Percentiles rank a stretch among this genome's conserved stretches.
Conservation (phyloP, 768 basidiomycete species). For the Fomitopsis serialis region DNA sequence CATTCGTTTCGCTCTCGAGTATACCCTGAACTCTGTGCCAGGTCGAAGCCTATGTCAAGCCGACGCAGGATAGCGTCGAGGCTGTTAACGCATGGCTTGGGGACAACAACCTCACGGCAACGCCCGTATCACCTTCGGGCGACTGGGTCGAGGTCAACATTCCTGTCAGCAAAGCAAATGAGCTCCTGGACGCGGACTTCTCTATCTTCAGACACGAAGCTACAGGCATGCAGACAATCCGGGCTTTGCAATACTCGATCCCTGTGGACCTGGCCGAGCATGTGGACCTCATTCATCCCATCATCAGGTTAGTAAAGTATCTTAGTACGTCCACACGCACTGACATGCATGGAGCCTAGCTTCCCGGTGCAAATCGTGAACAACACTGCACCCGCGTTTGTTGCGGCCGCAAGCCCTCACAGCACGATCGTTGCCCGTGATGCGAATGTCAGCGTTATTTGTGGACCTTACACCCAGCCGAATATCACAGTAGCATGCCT, state of each 20-base stretch:
- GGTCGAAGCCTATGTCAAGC: constrained; percentile 22
- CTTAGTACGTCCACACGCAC: background rate
- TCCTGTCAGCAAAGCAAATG: constrained; percentile 28
- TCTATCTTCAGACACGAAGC: too few relatives aligned
- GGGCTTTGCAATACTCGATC: too few relatives aligned
- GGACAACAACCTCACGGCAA: constrained; percentile 21
- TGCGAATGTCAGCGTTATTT: constrained; percentile 16
- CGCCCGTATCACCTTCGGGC: constrained; percentile 18
- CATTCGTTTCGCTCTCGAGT: background rate
- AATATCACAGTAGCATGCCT: constrained; percentile 18
- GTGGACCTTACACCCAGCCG: constrained; percentile 3
- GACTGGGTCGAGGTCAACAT: constrained; percentile 30
- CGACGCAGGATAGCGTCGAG: constrained; percentile 16
- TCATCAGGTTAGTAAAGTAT: constrained; percentile 16
- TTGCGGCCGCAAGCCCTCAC: background rate
- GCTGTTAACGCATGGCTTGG: constrained; percentile 24
- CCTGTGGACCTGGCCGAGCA: constrained; percentile 24
- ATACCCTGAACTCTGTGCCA: constrained; percentile 3
- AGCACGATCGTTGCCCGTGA: background rate
- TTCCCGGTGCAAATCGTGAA: background rate
- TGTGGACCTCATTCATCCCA: constrained; percentile 28
- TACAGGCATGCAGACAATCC: too few relatives aligned
- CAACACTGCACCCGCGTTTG: background rate
- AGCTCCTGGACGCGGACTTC: too few relatives aligned
- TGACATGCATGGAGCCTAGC: constrained; percentile 11